Base-by-base conservation (phyloP, 2,329 filamentous ascomycete genomes). In the Colletotrichum orbiculare region DNA sequence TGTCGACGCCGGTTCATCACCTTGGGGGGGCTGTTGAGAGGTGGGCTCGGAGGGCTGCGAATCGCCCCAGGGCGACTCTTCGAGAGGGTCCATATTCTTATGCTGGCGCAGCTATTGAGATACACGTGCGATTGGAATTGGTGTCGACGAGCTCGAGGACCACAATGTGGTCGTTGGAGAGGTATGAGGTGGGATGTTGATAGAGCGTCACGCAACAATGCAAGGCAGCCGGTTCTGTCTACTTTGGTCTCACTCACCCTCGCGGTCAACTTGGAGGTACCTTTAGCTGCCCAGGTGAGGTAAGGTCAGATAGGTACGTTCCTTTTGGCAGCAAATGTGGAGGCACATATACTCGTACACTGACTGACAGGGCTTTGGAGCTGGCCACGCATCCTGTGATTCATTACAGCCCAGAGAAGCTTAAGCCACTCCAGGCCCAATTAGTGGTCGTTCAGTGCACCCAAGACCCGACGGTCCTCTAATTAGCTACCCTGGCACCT, bases 31-130 rank as follows among this genome's bases (percentile, higher is more conserved):
- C 64, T 73, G 62, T 69, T 75, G 73, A 59, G 74, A 70, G 61
- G 78, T 76, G 56, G 74, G 60, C 56, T 69, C 70, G 61, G 76
- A 73, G 67, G 72, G 73, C 57, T 65, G 62, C 41, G 81, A 78
- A 73, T 85, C 83, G 71, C 83, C 83, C 83, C 83, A 86, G 15
- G 83, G 83, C 58, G 83, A 83, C 71, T 85, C 81, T 73, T 83
- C 81, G 67, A 83, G 78, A 54, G 74, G 73, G 69, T 84, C 82
- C 82, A 84, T 84, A 63, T 65, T 71, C 37, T 39, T 25, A 68
- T 50, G 49, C 45, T 37, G 15, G 46, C 45, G 42, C 37, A 34
- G 45, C 45, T 47, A 47, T 53, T 38, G 13, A 34, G 39, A 50
- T 43, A 17, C 39, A 47, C 43, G 49, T 41, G 35, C n/a, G 50